These are phyloP conservation scores for Parachaetomium inaequale DNA, from an alignment of 495 filamentous ascomycete genomes.

Conservation along the genomic window DNA sequence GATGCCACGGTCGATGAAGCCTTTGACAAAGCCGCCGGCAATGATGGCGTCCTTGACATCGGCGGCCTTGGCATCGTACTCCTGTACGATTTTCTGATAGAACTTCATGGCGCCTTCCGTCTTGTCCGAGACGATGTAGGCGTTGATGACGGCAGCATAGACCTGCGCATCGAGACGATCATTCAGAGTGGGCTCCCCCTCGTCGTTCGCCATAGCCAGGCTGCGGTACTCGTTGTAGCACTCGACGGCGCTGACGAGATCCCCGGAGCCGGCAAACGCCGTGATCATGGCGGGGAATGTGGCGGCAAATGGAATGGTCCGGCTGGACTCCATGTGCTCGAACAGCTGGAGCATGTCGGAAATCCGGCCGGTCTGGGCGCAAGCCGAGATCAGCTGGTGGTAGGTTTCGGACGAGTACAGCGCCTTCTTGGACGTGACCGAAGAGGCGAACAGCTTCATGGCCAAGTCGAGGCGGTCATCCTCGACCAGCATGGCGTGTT, in stretches of 20 bases:
- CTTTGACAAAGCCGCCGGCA: constrained; percentile 68
- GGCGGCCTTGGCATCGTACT: constrained; percentile 52
- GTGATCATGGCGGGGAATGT: constrained; percentile 91
- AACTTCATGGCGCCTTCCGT: constrained; percentile 76
- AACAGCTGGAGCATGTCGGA: constrained; percentile 87
- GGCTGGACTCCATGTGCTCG: constrained; percentile 78
- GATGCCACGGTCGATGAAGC: constrained; percentile 59
- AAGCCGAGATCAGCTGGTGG: constrained; percentile 74
- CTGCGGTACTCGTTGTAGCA: constrained; percentile 91
- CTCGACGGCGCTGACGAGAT: constrained; percentile 85
- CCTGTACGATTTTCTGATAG: constrained; percentile 67
- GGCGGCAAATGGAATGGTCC: constrained; percentile 66
- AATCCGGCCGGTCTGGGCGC: constrained; percentile 70
- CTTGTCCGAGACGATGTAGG: constrained; percentile 77
- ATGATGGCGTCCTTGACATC: constrained; percentile 67
- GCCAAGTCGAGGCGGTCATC: constrained; percentile 82
- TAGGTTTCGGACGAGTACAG: constrained; percentile 64
- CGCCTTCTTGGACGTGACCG: constrained; percentile 60
- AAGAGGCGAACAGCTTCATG: constrained; percentile 75
- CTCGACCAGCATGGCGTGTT: constrained; percentile 75
- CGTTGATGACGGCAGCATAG: constrained; percentile 82
- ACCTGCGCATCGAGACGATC: constrained; percentile 76
- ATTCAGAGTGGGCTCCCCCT: constrained; percentile 64
- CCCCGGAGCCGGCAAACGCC: constrained; percentile 74
- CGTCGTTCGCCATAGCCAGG: constrained; percentile 75